Percentiles rank a stretch among this genome's conserved stretches.
Conservation (phyloP, 108 stramenopile species). For the Skeletonema costatum region DNA sequence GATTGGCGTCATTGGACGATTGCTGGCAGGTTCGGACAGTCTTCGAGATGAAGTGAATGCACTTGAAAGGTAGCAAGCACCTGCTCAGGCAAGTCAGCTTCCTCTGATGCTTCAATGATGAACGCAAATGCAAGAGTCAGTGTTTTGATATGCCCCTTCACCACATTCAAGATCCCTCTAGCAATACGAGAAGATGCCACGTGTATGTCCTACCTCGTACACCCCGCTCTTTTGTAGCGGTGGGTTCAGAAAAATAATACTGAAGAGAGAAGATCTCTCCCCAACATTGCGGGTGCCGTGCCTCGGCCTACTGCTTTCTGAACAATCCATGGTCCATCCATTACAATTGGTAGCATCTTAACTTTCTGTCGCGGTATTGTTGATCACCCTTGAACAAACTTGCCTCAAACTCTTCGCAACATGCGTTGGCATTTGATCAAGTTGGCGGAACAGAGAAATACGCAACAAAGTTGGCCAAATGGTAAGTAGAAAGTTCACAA, state of each 20-base stretch:
- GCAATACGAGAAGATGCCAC: slow-evolving; percentile 84
- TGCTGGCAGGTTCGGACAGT: slow-evolving; percentile 74
- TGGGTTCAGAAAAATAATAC: slow-evolving; percentile 76
- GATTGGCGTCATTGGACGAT: background rate
- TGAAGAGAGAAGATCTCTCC: slow-evolving; percentile 88
- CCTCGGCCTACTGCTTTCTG: slow-evolving; percentile 87
- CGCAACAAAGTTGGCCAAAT: slow-evolving; percentile 88
- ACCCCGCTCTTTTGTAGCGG: slow-evolving; percentile 58
- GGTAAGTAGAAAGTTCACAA: slow-evolving; percentile 91
- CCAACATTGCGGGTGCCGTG: slow-evolving; percentile 82
- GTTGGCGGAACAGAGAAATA: slow-evolving; percentile 79
- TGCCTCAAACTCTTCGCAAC: slow-evolving; percentile 72
- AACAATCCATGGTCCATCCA: slow-evolving; percentile 93
- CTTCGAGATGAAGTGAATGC: slow-evolving; percentile 77
- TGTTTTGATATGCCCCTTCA: slow-evolving; percentile 81
- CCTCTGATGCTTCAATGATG: slow-evolving; percentile 84
- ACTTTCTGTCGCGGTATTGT: slow-evolving; percentile 85
- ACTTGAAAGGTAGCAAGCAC: slow-evolving; percentile 82
- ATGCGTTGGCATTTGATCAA: slow-evolving; percentile 65
- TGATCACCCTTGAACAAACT: slow-evolving; percentile 86
- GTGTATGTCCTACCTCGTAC: slow-evolving; percentile 89
- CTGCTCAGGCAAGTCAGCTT: slow-evolving; percentile 83
- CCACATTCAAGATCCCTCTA: slow-evolving; percentile 89
- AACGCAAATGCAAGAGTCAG: slow-evolving; percentile 88
- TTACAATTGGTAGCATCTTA: slow-evolving; percentile 86